Evolutionary conservation across 225 moss, liverwort and hornwort genomes (phyloP).

Genomic region (Marchantia polymorpha): DNA sequence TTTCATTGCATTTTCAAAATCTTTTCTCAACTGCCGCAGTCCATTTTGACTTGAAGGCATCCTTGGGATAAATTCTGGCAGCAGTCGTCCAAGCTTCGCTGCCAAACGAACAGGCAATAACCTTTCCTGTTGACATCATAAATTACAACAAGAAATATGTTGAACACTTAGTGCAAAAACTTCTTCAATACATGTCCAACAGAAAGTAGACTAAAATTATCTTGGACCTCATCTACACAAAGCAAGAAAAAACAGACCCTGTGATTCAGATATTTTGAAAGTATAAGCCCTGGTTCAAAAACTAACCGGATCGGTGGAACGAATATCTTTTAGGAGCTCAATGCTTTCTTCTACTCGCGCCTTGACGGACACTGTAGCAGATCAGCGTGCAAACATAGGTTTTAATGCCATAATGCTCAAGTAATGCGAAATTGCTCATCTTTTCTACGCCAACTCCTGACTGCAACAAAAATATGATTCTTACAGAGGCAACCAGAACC

Average conservation of each 20-base stretch:
- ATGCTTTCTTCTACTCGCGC: slow-evolving; percentile 69
- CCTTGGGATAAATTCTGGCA: slow-evolving; percentile 42
- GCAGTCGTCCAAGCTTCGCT: slow-evolving; percentile 41
- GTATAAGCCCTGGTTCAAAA: neutral
- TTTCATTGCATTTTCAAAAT: slow-evolving; percentile 20
- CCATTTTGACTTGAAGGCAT: slow-evolving; percentile 4
- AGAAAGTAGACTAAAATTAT: too few species aligned
- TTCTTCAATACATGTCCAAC: too few species aligned
- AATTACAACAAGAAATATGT: too few species aligned
- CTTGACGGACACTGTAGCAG: slow-evolving; percentile 59
- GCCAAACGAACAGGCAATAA: slow-evolving; percentile 38
- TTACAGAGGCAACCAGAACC: neutral
- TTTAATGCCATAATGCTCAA: too few species aligned
- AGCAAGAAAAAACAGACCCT: too few species aligned
- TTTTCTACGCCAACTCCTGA: too few species aligned
- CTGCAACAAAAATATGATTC: too few species aligned
- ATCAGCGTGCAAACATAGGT: neutral
- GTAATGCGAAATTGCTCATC: too few species aligned
- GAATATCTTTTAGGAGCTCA: slow-evolving; percentile 47
- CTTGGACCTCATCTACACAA: too few species aligned
- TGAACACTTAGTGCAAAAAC: too few species aligned
- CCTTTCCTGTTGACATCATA: slow-evolving; percentile 29
- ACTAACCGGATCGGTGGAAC: slow-evolving; percentile 70
- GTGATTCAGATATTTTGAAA: too few species aligned
- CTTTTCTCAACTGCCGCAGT: neutral